phyloP scores from a whole-genome alignment of 139 green algal species.

The Closterium sp. region DNA sequence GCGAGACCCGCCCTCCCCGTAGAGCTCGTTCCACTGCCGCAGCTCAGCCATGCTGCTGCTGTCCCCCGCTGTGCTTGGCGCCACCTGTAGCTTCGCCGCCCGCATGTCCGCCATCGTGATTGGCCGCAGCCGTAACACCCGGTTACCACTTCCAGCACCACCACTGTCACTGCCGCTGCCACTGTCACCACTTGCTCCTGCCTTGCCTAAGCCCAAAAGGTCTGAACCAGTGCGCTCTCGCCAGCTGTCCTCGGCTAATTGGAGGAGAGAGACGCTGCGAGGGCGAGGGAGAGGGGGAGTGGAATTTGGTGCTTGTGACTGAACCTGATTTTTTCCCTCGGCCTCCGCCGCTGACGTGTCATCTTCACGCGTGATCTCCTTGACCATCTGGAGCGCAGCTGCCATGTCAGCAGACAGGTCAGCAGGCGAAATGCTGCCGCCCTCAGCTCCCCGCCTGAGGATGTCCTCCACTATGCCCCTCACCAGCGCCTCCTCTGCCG shows the following conservation, averaged over 20 bases:
- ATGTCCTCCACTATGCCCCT: not conserved
- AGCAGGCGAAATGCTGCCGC: not conserved
- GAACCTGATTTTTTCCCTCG: too few species aligned
- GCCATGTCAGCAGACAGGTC: not conserved
- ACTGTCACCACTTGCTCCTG: too few species aligned
- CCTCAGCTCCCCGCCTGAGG: not conserved
- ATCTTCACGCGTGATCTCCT: not conserved
- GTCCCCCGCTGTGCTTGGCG: conserved; percentile 54
- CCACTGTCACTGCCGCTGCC: too few species aligned
- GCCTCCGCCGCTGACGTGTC: not conserved
- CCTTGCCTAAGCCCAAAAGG: too few species aligned
- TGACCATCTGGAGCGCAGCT: not conserved
- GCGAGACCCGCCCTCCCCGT: conserved; percentile 67
- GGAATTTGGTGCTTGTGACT: too few species aligned
- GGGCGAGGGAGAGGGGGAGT: too few species aligned
- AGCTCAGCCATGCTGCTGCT: conserved; percentile 60
- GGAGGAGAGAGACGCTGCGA: too few species aligned
- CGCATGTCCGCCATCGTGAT: not conserved
- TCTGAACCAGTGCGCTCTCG: too few species aligned
- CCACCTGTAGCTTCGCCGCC: conserved; percentile 37
- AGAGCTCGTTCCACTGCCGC: conserved; percentile 70
- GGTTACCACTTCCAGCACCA: too few species aligned
- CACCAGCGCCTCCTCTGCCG: not conserved
- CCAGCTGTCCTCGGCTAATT: too few species aligned
- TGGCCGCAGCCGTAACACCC: too few species aligned